phyloP scores from a whole-genome alignment of 371 early-diverging fungal genomes.

The Apophysomyces sp. region DNA sequence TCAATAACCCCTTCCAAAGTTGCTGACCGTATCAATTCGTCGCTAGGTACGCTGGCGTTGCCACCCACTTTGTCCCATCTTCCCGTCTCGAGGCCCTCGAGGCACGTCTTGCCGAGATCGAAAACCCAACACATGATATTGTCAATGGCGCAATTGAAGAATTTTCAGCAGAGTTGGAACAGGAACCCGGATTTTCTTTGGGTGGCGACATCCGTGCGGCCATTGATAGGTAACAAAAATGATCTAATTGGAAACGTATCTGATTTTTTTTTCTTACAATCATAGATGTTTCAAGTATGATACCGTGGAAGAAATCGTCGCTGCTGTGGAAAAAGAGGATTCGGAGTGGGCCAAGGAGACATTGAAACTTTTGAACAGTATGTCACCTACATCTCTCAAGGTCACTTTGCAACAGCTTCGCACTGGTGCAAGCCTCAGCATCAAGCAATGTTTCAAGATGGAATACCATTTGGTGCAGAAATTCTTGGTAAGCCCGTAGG shows the following conservation, averaged over 20 bases:
- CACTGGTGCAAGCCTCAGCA: conserved; percentile 62
- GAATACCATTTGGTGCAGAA: conserved; percentile 83
- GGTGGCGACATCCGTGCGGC: conserved; percentile 66
- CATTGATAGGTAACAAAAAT: conserved; percentile 65
- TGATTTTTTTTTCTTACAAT: background rate
- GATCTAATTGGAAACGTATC: background rate
- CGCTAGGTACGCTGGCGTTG: conserved; percentile 83
- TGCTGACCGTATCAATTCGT: background rate
- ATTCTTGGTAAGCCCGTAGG: conserved; percentile 73
- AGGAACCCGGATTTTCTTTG: conserved; percentile 41
- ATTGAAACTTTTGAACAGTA: conserved; percentile 55
- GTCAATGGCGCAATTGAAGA: conserved; percentile 93
- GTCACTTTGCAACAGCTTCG: conserved; percentile 85
- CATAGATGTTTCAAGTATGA: conserved; percentile 77
- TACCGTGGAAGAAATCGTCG: conserved; percentile 81
- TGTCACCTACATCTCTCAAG: conserved; percentile 92
- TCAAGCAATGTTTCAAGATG: conserved; percentile 83
- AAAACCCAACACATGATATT: conserved; percentile 74
- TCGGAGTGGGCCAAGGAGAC: conserved; percentile 75
- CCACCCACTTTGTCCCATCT: conserved; percentile 95
- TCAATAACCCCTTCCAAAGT: background rate
- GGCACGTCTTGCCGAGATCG: conserved; percentile 81
- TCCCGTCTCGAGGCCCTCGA: conserved; percentile 81
- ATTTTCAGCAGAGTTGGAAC: conserved; percentile 66
- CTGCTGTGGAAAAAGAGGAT: conserved; percentile 69